Evolutionary conservation across 805 yeast species (phyloP), one percentile per base, ranked within the genome.

Genomic region (Wickerhamiella brachini): DNA sequence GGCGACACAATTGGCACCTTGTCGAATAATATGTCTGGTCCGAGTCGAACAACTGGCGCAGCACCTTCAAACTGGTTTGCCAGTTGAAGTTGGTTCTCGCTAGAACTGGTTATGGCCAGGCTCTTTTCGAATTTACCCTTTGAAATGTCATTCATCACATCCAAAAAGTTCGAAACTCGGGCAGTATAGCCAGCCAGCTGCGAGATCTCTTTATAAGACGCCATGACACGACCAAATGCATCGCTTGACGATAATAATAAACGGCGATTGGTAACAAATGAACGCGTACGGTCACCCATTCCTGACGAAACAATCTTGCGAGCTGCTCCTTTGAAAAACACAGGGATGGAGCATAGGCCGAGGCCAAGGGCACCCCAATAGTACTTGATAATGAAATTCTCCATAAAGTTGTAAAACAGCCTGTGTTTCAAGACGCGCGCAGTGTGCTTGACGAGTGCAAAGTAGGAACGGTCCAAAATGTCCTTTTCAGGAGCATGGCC

Each of bases 291-390:
- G 43, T 52, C 53, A 6, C 54, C 51, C 12, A 51, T 48, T 15
- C 41, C 41, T 17, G 41, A 46, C 20, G 44, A 18, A 22, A 48
- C 46, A 6, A 50, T 42, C 10, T 20, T 38, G 39, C 26, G 41
- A 23, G 50, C 56, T n/a, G 51, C 57, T 20, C 55, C 54, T 26
- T 74, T 71, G 61, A 80, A 76, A 63, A 89, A 89, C 2, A 88
- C 84, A 5, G 97, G 97, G 2, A 89, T 79, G 2, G 95, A 80
- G 67, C 97, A 89, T 47, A 89, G 72, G 0, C 81, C 77, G 53
- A 89, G 73, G 10, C 97, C 97, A 31, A 93, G 86, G 2, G 96
- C 97, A 55, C 97, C 97, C 89, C 96, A 83, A 47, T 87, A 78
- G 67, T 89, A 89, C 68, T 89, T 89, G 54, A 89, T 89, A 50